These are phyloP conservation scores for Hypoxylon sp. DNA, from an alignment of 2,329 filamentous ascomycete genomes.

Conservation along the genomic window DNA sequence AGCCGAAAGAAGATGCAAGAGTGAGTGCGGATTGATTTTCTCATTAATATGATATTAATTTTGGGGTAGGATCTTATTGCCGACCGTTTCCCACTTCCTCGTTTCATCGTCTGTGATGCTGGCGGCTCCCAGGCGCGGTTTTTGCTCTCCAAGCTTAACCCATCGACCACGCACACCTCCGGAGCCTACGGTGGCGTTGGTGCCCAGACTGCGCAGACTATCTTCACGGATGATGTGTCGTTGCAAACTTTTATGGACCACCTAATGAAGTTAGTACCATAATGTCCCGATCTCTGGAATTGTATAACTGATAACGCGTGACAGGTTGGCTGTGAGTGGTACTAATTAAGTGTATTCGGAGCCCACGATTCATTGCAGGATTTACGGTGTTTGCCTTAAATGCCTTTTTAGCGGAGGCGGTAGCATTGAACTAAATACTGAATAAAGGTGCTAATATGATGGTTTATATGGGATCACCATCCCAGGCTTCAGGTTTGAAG, in stretches of 20 bases:
- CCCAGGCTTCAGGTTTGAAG: constrained; percentile 6
- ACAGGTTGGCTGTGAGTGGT: constrained; percentile 73
- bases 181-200: constrained; percentile 91
- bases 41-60: constrained; percentile 45
- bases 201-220: constrained; percentile 91
- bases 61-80: constrained; percentile 86
- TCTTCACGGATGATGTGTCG: constrained; percentile 98
- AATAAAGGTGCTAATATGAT: constrained; percentile 30
- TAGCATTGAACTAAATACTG: background rate
- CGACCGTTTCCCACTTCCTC: constrained; percentile 96
- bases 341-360: constrained; percentile 65
- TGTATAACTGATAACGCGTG: constrained; percentile 13
- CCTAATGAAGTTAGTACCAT: constrained; percentile 88
- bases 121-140: constrained; percentile 98
- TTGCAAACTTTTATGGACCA: constrained; percentile 99
- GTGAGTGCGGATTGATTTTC: constrained; percentile 67
- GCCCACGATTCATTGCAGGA: constrained; percentile 1
- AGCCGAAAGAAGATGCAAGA: constrained; percentile 96
- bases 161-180: constrained; percentile 95
- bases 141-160: constrained; percentile 95
- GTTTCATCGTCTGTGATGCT: constrained; percentile 99
- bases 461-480: constrained; percentile 32
- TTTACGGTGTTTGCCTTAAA: constrained; percentile 6
- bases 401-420: constrained; percentile 6
- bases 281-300: background rate